Evolutionary conservation across 179 eudicot genomes (phyloP), one percentile per base, ranked within the genome.

Genomic region (Patellifolia procumbens): DNA sequence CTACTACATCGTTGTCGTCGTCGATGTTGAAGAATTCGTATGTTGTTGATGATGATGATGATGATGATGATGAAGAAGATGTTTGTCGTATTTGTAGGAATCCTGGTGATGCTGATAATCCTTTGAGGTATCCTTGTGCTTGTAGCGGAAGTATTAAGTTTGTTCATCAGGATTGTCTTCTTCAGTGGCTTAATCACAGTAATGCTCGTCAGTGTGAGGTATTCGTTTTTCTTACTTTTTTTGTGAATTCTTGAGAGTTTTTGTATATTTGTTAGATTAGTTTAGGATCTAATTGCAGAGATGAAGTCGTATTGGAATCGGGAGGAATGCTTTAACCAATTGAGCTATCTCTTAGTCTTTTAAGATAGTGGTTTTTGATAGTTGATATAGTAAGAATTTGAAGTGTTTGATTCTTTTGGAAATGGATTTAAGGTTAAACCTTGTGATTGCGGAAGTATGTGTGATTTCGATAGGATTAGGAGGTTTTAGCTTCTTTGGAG

Each of bases 141-240:
- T 95, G 99, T 82, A 93, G 97, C 80, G 99, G 99, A 0, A 95
- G 97, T 73, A 93, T 95, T 61, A 95, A 93, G 84, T 95, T 84
- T 75, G 99, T 95, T 68, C 99, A 95, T 70, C 97, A 95, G 80
- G 97, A 95, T 80, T 95, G 99, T 75, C 95, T 95, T 29, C 93
- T 95, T 63, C 99, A 93, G 88, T 95, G 99, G 97, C 95, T 95
- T n/a, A 91, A 90, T 88, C 99, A 93, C 76, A 91, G 97, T 88
- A 92, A 93, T 79, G 95, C 97, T 80, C 94, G 97, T 29, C 94
- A 91, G 70, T 95, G 99, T 77, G 99, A 95, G 97, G 99, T 91
- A 71, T 31, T 62, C 28, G 8, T 51, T 28, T 22, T 58, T 2
- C 19, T 31, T 39, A 49, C 51, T 52, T 63, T 55, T 4, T 16